A percentile compares a stretch with the other conserved stretches of the same genome.
These are phyloP conservation scores for Podospora didyma DNA, from an alignment of 495 filamentous ascomycete genomes.

Conservation along the genomic window DNA sequence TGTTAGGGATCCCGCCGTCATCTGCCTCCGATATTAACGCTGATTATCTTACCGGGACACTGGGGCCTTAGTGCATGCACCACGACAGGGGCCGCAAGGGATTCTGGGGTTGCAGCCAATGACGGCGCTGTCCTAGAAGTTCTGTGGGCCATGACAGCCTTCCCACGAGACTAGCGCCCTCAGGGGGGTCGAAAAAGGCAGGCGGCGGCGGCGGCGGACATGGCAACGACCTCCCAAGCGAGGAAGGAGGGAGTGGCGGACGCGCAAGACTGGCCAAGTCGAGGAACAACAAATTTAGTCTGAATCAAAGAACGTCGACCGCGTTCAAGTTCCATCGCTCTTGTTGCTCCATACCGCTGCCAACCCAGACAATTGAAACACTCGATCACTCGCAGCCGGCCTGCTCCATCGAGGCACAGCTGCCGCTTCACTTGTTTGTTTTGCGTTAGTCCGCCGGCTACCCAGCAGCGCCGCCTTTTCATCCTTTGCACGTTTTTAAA, in stretches of 20 bases:
- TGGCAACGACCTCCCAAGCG: background rate
- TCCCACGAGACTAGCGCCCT: conserved; percentile 3
- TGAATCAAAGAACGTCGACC: background rate
- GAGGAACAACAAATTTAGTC: conserved; percentile 1
- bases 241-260: conserved; percentile 9
- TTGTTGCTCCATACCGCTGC: background rate
- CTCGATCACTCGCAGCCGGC: background rate
- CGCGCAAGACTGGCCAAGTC: background rate
- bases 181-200: conserved; percentile 10
- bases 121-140: background rate
- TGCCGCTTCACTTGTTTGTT: background rate
- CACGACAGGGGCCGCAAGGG: conserved; percentile 2
- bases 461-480: background rate
- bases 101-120: conserved; percentile 12
- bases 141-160: background rate
- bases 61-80: background rate
- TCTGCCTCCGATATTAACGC: background rate
- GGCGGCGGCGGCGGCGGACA: conserved; percentile 5
- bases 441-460: background rate
- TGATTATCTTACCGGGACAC: conserved; percentile 1
- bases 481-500: conserved; percentile 3
- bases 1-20: background rate
- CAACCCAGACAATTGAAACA: background rate
- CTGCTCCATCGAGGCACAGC: background rate
- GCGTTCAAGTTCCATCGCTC: background rate